These are phyloP conservation scores for Ocimum tenuiflorum DNA, from an alignment of 257 asterid genomes.

Conservation along the genomic window DNA sequence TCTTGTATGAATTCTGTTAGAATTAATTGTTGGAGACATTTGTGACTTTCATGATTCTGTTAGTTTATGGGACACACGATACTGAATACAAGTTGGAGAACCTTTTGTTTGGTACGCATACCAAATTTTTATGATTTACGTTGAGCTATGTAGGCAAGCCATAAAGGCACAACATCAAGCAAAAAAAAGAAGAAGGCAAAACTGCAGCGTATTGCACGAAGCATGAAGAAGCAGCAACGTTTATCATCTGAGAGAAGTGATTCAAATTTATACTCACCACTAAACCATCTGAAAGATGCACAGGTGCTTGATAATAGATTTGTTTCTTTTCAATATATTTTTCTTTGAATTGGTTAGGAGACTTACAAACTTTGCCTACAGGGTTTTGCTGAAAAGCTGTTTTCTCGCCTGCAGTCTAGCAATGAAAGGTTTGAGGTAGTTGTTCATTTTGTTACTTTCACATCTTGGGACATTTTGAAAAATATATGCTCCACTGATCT, in stretches of 20 bases:
- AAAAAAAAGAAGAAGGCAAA: conserved; percentile 98
- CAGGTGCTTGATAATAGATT: conserved; percentile 42
- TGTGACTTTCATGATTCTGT: neutral
- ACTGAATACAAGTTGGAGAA: neutral
- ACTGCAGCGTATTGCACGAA: conserved; percentile 77
- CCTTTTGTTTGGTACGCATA: neutral
- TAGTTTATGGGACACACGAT: neutral
- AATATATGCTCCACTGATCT: neutral
- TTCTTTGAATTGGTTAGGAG: neutral
- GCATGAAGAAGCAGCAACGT: conserved; percentile 93
- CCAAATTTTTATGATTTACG: neutral
- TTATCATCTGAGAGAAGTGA: conserved; percentile 47
- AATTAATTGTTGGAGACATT: conserved; percentile 7
- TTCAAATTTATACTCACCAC: conserved; percentile 67
- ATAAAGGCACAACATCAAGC: conserved; percentile 87
- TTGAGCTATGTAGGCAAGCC: conserved; percentile 53
- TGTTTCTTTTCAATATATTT: conserved; percentile 11
- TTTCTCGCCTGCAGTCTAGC: conserved; percentile 67
- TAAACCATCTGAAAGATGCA: conserved; percentile 87
- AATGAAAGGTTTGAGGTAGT: conserved; percentile 75
- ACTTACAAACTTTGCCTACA: conserved; percentile 26
- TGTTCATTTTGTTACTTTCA: conserved; percentile 13
- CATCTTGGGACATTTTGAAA: neutral
- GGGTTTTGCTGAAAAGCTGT: conserved; percentile 90
- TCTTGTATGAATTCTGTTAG: neutral